phyloP scores from a whole-genome alignment of 164 flowering plant genomes.

The Echeveria elegans region DNA sequence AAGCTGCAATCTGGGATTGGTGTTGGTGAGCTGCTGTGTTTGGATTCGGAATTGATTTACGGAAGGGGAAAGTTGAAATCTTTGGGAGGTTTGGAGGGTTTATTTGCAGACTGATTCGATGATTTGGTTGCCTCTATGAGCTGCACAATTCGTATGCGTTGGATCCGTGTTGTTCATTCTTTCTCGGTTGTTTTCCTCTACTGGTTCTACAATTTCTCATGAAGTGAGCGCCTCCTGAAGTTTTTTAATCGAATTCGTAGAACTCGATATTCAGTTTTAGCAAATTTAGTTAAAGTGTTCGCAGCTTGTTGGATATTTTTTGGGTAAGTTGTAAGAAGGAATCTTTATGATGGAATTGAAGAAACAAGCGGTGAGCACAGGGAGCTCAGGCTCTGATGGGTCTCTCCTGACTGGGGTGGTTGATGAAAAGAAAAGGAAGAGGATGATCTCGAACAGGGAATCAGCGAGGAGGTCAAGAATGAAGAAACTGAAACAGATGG shows the following conservation, averaged over 20 bases:
- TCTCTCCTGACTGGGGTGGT: conserved; percentile 6
- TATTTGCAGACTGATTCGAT: background rate
- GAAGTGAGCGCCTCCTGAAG: background rate
- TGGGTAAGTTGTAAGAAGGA: background rate
- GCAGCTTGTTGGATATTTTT: background rate
- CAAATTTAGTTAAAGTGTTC: background rate
- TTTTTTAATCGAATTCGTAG: background rate
- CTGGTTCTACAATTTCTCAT: conserved; percentile 8
- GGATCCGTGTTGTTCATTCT: conserved; percentile 8
- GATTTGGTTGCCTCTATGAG: conserved; percentile 7
- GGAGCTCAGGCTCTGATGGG: conserved; percentile 5
- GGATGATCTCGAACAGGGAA: conserved; percentile 9
- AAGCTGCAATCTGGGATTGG: conserved; percentile 1
- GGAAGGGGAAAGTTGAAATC: background rate
- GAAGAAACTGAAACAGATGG: conserved; percentile 7
- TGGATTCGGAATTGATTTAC: background rate
- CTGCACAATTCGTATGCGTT: conserved; percentile 6
- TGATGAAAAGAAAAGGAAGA: conserved; percentile 8
- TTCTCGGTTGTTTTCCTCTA: conserved; percentile 10
- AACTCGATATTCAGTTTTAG: background rate
- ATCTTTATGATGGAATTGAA: conserved; percentile 16
- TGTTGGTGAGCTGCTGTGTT: background rate
- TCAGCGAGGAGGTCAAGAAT: conserved; percentile 10
- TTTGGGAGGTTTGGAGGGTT: conserved; percentile 3
- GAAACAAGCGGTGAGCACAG: conserved; percentile 1